Percentiles rank a stretch among this genome's conserved stretches.
These are phyloP conservation scores for Schizosaccharomyces lindneri DNA, from an alignment of 805 yeast species.

Conservation along the genomic window DNA sequence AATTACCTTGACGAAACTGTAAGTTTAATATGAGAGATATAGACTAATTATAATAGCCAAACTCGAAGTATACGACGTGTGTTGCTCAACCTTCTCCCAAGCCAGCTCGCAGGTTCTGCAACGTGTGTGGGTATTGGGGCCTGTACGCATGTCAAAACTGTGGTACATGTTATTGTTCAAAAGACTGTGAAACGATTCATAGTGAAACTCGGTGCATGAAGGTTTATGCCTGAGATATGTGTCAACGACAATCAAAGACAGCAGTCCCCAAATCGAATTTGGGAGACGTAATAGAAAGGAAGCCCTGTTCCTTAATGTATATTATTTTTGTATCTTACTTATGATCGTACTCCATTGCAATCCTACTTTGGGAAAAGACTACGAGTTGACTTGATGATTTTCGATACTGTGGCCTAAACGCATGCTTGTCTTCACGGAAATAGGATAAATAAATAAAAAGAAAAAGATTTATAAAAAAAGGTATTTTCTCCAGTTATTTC, in stretches of 20 bases:
- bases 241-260: too few species aligned
- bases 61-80: neutral
- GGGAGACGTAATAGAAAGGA: neutral
- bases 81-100: neutral
- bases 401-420: too few species aligned
- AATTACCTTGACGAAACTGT: neutral
- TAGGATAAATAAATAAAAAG: too few species aligned
- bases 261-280: too few species aligned
- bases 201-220: constrained; percentile 1
- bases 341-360: too few species aligned
- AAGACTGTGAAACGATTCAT: constrained; percentile 23
- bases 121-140: constrained; percentile 70
- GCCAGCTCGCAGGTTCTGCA: neutral
- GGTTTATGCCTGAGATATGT: neutral
- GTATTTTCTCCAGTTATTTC: too few species aligned
- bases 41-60: neutral
- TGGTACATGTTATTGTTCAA: constrained; percentile 72
- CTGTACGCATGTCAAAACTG: constrained; percentile 84
- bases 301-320: neutral
- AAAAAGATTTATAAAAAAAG: too few species aligned
- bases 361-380: too few species aligned
- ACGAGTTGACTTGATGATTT: too few species aligned
- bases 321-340: too few species aligned
- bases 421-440: too few species aligned
- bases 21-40: neutral